These are phyloP conservation scores for Fagopyrum homotropicum DNA, from an alignment of 148 eudicot species.

Conservation along the genomic window DNA sequence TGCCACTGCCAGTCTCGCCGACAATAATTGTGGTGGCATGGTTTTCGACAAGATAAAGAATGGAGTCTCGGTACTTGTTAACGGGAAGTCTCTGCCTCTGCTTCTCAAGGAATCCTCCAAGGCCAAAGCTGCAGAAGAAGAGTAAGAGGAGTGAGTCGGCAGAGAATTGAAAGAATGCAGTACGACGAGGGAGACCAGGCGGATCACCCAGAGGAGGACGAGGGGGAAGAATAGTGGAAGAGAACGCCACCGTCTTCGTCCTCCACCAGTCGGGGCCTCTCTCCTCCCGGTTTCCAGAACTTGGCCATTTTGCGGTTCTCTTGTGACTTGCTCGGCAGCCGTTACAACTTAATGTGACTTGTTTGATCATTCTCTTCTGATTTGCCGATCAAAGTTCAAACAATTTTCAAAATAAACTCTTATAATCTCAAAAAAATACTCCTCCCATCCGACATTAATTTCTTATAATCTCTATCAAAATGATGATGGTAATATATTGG, in stretches of 20 bases:
- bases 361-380: too few relatives aligned
- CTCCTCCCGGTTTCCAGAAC: conserved; percentile 95
- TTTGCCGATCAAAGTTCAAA: too few relatives aligned
- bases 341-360: too few relatives aligned
- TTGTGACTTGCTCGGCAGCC: too few relatives aligned
- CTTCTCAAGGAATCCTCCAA: conserved; percentile 42
- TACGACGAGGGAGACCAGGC: background rate
- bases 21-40: conserved; percentile 76
- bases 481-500: too few relatives aligned
- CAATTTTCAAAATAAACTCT: too few relatives aligned
- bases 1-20: conserved; percentile 94
- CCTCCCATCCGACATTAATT: too few relatives aligned
- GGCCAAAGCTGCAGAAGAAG: conserved; percentile 35
- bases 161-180: background rate
- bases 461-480: too few relatives aligned
- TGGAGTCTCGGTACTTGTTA: conserved; percentile 51
- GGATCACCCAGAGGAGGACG: conserved; percentile 41
- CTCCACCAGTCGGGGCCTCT: conserved; percentile 77
- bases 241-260: conserved; percentile 87
- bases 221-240: conserved; percentile 39
- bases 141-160: background rate
- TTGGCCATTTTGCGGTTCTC: conserved; percentile 39
- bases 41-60: conserved; percentile 77
- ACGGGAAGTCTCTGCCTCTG: conserved; percentile 85
- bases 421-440: too few relatives aligned